Conservation (phyloP, 225 moss, liverwort and hornwort genomes). For the Takakia lepidozioides region DNA sequence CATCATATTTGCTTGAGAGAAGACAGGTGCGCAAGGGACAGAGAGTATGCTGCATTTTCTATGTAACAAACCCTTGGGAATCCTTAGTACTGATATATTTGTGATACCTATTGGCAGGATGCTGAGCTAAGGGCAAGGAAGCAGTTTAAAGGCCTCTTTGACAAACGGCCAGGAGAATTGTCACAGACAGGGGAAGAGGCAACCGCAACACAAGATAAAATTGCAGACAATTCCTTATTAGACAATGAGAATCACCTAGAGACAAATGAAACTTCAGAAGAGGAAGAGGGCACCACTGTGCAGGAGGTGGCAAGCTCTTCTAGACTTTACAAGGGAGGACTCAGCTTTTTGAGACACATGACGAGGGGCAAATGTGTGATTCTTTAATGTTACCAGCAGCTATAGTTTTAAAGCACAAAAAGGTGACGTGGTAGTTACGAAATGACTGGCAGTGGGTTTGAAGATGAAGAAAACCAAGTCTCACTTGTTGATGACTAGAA, state of each 20-base stretch:
- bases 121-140: slow-evolving; percentile 73
- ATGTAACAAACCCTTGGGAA: no score
- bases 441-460: no score
- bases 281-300: slow-evolving; percentile 10
- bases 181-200: slow-evolving; percentile 32
- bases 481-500: no score
- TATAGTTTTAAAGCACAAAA: no score
- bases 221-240: no score
- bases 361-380: slow-evolving; percentile 61
- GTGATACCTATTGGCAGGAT: slow-evolving; percentile 47
- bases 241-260: slow-evolving; percentile 3
- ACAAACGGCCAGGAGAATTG: slow-evolving; percentile 77
- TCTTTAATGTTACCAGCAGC: no score
- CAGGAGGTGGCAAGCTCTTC: slow-evolving; percentile 22
- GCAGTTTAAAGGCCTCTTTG: slow-evolving; percentile 94
- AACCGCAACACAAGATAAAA: slow-evolving; percentile 10
- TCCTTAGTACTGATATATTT: no score
- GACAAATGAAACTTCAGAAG: slow-evolving; percentile 10
- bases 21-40: no score
- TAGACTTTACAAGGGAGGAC: slow-evolving; percentile 32
- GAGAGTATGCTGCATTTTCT: no score
- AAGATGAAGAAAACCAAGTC: no score
- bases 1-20: no score
- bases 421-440: no score
- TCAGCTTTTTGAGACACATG: slow-evolving; percentile 32